Evolutionary conservation across 2,329 filamentous ascomycete genomes (phyloP).

Genomic region (Domatiomyces globalis): DNA sequence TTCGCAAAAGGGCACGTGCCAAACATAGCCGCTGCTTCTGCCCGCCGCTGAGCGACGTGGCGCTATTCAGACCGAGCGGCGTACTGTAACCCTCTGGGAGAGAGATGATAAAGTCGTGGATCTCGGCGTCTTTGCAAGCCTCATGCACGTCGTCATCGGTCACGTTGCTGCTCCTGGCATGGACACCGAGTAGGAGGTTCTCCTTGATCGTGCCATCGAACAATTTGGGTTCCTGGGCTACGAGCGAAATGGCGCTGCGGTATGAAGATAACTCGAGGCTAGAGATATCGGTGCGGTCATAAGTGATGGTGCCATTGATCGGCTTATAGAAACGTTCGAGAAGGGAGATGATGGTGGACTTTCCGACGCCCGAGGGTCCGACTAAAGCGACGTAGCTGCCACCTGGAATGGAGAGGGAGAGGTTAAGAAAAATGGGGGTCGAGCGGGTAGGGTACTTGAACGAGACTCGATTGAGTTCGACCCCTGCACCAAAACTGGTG

Average conservation of each 20-base stretch:
- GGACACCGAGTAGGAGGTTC: constrained; percentile 35
- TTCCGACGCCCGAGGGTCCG: constrained; percentile 36
- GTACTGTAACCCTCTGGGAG: constrained; percentile 40
- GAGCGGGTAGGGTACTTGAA: constrained; percentile 27
- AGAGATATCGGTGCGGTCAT: constrained; percentile 23
- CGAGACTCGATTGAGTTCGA: constrained; percentile 23
- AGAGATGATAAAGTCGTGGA: constrained; percentile 39
- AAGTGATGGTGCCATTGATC: constrained; percentile 24
- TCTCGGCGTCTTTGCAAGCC: constrained; percentile 39
- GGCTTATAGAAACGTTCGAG: constrained; percentile 36
- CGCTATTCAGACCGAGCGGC: constrained; percentile 35
- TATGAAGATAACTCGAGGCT: constrained; percentile 21
- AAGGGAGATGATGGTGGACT: constrained; percentile 33
- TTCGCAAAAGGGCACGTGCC: constrained; percentile 40
- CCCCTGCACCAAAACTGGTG: constrained; percentile 17
- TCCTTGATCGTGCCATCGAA: constrained; percentile 34
- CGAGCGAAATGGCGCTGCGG: constrained; percentile 22
- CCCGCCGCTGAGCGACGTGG: constrained; percentile 37
- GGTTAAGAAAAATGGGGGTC: constrained; percentile 20
- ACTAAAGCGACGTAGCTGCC: constrained; percentile 35
- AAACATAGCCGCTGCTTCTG: constrained; percentile 44
- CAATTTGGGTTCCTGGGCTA: constrained; percentile 32
- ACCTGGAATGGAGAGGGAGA: constrained; percentile 24
- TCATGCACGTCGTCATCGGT: constrained; percentile 30
- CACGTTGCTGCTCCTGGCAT: constrained; percentile 19